phyloP scores from a whole-genome alignment of 768 basidiomycete species.

The Tulasnella calospora region DNA sequence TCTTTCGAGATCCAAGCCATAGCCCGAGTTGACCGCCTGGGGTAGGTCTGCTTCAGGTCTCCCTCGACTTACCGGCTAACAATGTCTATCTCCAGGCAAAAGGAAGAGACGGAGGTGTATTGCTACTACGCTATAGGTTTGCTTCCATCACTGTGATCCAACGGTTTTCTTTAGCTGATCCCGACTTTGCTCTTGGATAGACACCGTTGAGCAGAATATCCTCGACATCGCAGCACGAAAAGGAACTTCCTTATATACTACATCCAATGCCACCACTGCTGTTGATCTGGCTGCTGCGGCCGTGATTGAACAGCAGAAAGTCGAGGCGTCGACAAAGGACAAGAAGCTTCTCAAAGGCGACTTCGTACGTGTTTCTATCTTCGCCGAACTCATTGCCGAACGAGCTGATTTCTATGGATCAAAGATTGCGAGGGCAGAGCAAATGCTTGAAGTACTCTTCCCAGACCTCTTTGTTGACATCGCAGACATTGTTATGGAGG shows the following conservation, averaged over 20 bases:
- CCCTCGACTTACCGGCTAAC: neutral
- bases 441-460: slow-evolving; percentile 78
- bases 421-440: slow-evolving; percentile 44
- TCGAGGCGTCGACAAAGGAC: slow-evolving; percentile 43
- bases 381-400: no score
- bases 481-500: slow-evolving; percentile 36
- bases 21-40: slow-evolving; percentile 83
- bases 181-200: slow-evolving; percentile 35
- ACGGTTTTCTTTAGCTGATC: neutral
- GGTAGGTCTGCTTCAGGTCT: slow-evolving; percentile 46
- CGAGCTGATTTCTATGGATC: neutral
- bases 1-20: slow-evolving; percentile 90
- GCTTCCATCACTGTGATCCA: slow-evolving; percentile 8
- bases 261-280: slow-evolving; percentile 62
- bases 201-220: slow-evolving; percentile 79
- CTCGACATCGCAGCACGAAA: slow-evolving; percentile 73
- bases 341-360: slow-evolving; percentile 61
- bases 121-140: slow-evolving; percentile 76
- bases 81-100: neutral
- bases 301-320: slow-evolving; percentile 48
- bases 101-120: slow-evolving; percentile 47
- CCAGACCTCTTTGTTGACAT: slow-evolving; percentile 78
- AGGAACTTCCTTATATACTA: slow-evolving; percentile 74
- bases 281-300: slow-evolving; percentile 55
- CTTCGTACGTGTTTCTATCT: slow-evolving; percentile 39